Evolutionary conservation across 257 asterid genomes (phyloP).

Genomic region (Capsicum rhomboideum): DNA sequence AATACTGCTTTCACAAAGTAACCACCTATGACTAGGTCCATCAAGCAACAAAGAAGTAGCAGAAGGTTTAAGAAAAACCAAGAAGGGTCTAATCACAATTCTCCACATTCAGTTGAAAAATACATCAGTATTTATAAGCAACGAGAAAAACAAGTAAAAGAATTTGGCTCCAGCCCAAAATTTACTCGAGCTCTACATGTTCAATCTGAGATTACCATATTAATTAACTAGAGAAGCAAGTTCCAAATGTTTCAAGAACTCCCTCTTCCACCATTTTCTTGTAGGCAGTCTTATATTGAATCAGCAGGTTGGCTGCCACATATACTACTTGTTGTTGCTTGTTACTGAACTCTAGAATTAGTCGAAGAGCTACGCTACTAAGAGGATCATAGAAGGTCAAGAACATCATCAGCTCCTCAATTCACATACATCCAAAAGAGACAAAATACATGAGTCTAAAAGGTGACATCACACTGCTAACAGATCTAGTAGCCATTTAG

Average conservation of each 20-base stretch:
- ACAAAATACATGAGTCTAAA: background rate
- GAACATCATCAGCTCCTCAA: background rate
- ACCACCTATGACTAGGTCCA: background rate
- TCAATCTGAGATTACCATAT: background rate
- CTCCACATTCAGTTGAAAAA: background rate
- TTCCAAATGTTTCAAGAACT: background rate
- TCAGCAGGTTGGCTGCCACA: background rate
- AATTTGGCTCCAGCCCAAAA: background rate
- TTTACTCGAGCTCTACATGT: background rate
- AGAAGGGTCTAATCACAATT: background rate
- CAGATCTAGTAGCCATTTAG: background rate
- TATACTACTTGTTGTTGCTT: background rate
- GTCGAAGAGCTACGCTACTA: background rate
- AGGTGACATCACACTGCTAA: background rate
- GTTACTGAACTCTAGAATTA: background rate
- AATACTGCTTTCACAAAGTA: background rate
- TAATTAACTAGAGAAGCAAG: background rate
- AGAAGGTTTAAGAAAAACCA: background rate
- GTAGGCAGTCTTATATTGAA: background rate
- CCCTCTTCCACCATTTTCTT: background rate
- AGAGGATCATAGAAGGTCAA: background rate
- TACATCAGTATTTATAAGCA: background rate
- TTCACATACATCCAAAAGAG: background rate
- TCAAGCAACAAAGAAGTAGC: background rate
- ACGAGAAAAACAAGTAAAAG: background rate